Evolutionary conservation across 345 rosid species (phyloP).

Genomic region (Boechera divaricarpa): DNA sequence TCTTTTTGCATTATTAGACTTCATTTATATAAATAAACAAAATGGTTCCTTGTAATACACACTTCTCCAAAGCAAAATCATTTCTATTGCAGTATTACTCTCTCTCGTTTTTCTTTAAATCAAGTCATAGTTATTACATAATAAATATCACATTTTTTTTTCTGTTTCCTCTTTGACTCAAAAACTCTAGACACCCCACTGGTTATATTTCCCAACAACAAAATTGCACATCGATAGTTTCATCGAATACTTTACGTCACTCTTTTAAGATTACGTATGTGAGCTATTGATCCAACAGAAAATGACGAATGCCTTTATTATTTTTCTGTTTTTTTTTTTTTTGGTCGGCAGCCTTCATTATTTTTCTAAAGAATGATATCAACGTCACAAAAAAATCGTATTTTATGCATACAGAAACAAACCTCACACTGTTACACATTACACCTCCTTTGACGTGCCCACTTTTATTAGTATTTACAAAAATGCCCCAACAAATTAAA

Average conservation of each 20-base stretch:
- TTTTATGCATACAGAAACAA: conserved; percentile 19
- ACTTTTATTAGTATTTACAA: conserved; percentile 12
- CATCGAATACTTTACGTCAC: conserved; percentile 10
- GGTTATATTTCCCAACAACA: not conserved
- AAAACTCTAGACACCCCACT: no score
- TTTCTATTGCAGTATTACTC: not conserved
- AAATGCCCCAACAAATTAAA: not conserved
- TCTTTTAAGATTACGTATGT: not conserved
- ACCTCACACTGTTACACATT: not conserved
- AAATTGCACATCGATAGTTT: not conserved
- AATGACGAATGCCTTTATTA: conserved; percentile 20
- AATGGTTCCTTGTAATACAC: not conserved
- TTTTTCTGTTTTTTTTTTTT: no score
- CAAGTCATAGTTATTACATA: no score
- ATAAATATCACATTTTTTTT: no score
- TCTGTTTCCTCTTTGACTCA: not conserved
- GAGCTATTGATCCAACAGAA: not conserved
- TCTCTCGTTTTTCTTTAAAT: not conserved
- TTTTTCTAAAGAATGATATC: not conserved
- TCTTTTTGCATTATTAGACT: not conserved
- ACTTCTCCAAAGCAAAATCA: not conserved
- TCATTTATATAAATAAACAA: not conserved
- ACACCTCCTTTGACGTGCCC: conserved; percentile 40
- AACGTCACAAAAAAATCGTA: not conserved
- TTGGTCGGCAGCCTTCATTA: no score